phyloP scores from a whole-genome alignment of 108 stramenopile species.

The Cyclotella baltica region DNA sequence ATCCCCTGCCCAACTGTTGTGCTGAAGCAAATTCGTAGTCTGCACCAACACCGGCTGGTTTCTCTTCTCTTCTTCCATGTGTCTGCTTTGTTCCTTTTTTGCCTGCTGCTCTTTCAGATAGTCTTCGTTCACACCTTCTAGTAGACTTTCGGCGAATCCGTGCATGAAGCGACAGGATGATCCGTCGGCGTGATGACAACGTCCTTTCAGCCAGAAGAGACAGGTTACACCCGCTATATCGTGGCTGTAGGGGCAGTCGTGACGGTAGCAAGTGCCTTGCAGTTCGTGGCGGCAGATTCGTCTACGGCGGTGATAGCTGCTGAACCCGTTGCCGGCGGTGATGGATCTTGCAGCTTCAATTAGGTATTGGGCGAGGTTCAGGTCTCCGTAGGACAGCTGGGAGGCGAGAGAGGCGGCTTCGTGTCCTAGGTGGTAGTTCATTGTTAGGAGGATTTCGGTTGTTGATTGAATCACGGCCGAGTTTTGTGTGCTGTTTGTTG shows the following conservation, averaged over 20 bases:
- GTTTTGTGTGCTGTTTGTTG: constrained; percentile 7
- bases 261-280: constrained; percentile 76
- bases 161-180: constrained; percentile 71
- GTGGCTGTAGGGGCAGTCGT: constrained; percentile 81
- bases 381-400: constrained; percentile 63
- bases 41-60: constrained; percentile 1
- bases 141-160: constrained; percentile 67
- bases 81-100: constrained; percentile 5
- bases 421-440: constrained; percentile 66
- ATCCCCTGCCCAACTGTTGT: constrained; percentile 22
- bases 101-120: constrained; percentile 26
- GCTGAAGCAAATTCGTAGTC: constrained; percentile 32
- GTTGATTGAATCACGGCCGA: constrained; percentile 54
- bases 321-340: constrained; percentile 37
- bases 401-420: constrained; percentile 68
- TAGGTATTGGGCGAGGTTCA: constrained; percentile 79
- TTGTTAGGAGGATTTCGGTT: constrained; percentile 68
- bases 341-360: constrained; percentile 70
- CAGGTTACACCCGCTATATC: constrained; percentile 79
- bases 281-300: constrained; percentile 79
- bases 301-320: constrained; percentile 1
- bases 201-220: constrained; percentile 80
- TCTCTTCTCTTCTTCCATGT: constrained; percentile 18
- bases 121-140: constrained; percentile 58
- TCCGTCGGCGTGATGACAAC: constrained; percentile 48